Evolutionary conservation across 1,284 basidiomycete species (phyloP).

Genomic region (Cutaneotrichosporon cutaneum): DNA sequence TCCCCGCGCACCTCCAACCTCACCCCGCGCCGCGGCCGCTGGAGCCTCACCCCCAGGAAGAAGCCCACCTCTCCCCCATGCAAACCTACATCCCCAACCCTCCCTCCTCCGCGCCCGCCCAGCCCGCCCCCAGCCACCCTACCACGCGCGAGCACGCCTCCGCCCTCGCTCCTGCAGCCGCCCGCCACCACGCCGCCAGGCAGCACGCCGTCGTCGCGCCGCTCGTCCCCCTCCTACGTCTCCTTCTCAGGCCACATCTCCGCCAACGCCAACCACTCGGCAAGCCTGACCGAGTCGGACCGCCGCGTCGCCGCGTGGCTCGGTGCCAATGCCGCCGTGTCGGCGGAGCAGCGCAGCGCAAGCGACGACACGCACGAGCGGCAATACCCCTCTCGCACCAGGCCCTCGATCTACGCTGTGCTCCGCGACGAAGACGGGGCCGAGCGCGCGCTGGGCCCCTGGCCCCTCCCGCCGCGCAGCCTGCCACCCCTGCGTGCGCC

Average conservation of each 20-base stretch:
- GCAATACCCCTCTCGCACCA: too few relatives aligned
- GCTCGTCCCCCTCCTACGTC: slow-evolving; percentile 1
- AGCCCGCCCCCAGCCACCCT: background rate
- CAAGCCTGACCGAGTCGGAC: background rate
- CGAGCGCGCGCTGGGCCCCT: background rate
- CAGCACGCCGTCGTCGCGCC: background rate
- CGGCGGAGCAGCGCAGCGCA: background rate
- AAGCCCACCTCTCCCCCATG: background rate
- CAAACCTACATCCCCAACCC: too few relatives aligned
- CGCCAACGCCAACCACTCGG: background rate
- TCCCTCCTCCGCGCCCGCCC: background rate
- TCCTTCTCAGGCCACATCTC: slow-evolving; percentile 1
- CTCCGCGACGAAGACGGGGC: background rate
- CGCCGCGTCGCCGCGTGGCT: slow-evolving; percentile 1
- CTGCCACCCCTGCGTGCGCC: background rate
- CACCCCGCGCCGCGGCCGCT: background rate
- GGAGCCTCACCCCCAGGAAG: background rate
- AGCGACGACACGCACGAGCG: background rate
- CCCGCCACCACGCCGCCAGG: background rate
- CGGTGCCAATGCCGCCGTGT: background rate
- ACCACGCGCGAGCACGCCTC: background rate
- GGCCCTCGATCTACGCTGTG: background rate
- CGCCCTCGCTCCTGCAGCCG: background rate
- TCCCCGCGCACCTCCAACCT: background rate
- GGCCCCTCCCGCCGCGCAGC: background rate